phyloP scores from a whole-genome alignment of 2,329 filamentous ascomycete genomes.

The Penicillium sp. region DNA sequence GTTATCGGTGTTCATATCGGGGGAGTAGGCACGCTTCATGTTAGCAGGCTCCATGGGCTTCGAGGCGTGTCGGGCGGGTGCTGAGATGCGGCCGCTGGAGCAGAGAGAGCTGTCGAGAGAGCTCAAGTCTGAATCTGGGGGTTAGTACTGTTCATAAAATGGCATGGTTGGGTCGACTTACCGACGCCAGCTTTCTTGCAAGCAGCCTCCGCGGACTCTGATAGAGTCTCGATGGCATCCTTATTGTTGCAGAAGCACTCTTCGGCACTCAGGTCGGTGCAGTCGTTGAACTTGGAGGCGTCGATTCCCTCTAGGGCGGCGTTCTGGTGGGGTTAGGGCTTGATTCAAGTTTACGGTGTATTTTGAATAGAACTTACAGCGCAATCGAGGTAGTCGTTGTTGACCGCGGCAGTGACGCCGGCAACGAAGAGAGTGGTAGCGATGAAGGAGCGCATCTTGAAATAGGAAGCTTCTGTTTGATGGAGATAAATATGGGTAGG shows the following conservation, averaged over 20 bases:
- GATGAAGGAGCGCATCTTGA: conserved; percentile 27
- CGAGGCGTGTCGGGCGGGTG: conserved; percentile 22
- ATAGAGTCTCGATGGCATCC: conserved; percentile 12
- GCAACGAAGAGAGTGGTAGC: conserved; percentile 19
- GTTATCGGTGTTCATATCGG: not conserved
- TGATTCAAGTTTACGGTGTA: no score
- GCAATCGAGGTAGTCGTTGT: conserved; percentile 17
- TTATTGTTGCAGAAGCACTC: conserved; percentile 26
- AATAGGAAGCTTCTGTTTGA: not conserved
- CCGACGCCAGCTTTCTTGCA: conserved; percentile 17
- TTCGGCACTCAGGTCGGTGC: conserved; percentile 10
- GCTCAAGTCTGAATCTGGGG: conserved; percentile 6
- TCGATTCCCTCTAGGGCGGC: conserved; percentile 10
- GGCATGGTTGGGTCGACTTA: conserved; percentile 1
- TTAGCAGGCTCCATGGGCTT: conserved; percentile 23
- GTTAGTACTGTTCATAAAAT: not conserved
- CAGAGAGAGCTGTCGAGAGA: conserved; percentile 10
- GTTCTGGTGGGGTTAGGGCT: conserved; percentile 11
- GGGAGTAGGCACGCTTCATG: conserved; percentile 21
- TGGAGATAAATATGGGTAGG: not conserved
- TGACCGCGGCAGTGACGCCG: conserved; percentile 13
- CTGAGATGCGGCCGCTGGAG: not conserved
- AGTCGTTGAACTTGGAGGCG: conserved; percentile 11
- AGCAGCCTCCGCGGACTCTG: not conserved
- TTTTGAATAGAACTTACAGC: conserved; percentile 17